Percentiles rank a stretch among this genome's conserved stretches.
These are phyloP conservation scores for Amaranthus cruentus DNA, from an alignment of 148 eudicot genomes.

Conservation along the genomic window DNA sequence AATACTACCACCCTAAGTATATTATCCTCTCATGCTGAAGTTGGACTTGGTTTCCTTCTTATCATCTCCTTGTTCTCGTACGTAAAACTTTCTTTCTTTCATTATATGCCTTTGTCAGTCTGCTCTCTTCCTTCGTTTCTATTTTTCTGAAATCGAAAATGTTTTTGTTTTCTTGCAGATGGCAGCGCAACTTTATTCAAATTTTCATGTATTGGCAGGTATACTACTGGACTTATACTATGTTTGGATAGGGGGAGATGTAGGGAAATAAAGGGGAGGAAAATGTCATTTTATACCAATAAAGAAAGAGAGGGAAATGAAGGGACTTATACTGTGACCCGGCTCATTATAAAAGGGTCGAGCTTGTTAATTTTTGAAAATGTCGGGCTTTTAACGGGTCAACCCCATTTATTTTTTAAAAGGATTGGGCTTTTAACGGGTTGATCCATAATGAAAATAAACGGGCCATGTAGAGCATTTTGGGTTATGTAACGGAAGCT, in stretches of 20 bases:
- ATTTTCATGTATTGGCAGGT: slow-evolving; percentile 99
- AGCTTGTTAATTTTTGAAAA: too few relatives aligned
- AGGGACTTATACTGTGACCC: too few relatives aligned
- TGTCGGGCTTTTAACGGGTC: too few relatives aligned
- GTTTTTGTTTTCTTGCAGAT: slow-evolving; percentile 45
- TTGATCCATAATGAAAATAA: too few relatives aligned
- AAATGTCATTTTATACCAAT: background rate
- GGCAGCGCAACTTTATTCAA: slow-evolving; percentile 93
- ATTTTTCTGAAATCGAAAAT: background rate
- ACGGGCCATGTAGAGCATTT: too few relatives aligned
- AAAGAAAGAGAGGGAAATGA: too few relatives aligned
- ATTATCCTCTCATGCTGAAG: slow-evolving; percentile 87
- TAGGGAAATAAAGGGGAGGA: too few relatives aligned
- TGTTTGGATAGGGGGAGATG: too few relatives aligned
- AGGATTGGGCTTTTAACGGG: too few relatives aligned
- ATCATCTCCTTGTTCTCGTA: slow-evolving; percentile 79
- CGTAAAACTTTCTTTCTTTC: slow-evolving; percentile 27
- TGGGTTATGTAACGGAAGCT: background rate
- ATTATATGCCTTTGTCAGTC: slow-evolving; percentile 2
- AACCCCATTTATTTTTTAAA: too few relatives aligned
- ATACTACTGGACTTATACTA: background rate
- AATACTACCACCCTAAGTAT: slow-evolving; percentile 81
- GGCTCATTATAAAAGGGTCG: too few relatives aligned
- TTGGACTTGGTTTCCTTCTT: slow-evolving; percentile 91
- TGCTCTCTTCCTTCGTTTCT: background rate